A percentile compares a stretch with the other conserved stretches of the same genome.
phyloP scores from a whole-genome alignment of 306 rosid genomes.

The Carpinus viminea region DNA sequence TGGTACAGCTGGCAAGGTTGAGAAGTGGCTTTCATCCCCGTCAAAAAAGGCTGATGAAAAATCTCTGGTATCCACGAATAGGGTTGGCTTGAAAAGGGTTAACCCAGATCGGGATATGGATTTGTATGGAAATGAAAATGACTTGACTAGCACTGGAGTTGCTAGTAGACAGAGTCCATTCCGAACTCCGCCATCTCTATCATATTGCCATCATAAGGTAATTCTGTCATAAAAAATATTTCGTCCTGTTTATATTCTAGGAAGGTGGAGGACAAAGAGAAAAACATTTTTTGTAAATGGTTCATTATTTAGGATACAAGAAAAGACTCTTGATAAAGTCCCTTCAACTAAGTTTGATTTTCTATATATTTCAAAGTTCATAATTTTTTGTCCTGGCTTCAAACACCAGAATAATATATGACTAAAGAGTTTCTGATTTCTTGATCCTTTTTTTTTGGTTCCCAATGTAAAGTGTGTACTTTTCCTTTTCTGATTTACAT shows the following conservation, averaged over 20 bases:
- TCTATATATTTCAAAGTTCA: neutral
- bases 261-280: neutral
- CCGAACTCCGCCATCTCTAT: constrained; percentile 82
- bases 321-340: neutral
- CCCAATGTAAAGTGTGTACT: constrained; percentile 9
- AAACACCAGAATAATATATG: neutral
- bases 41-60: constrained; percentile 42
- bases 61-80: constrained; percentile 44
- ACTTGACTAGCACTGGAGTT: constrained; percentile 34
- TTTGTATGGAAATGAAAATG: constrained; percentile 21
- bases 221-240: constrained; percentile 14
- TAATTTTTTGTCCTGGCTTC: neutral
- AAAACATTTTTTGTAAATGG: neutral
- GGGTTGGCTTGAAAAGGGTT: constrained; percentile 52
- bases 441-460: neutral
- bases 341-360: neutral
- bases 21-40: constrained; percentile 45
- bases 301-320: neutral
- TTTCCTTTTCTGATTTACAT: constrained; percentile 27
- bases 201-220: constrained; percentile 74
- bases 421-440: neutral
- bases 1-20: constrained; percentile 45
- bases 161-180: constrained; percentile 67
- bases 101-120: constrained; percentile 42
- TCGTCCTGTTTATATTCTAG: constrained; percentile 13